Base-by-base conservation (phyloP, 129 eudicot species). In the Arctium lappa region DNA sequence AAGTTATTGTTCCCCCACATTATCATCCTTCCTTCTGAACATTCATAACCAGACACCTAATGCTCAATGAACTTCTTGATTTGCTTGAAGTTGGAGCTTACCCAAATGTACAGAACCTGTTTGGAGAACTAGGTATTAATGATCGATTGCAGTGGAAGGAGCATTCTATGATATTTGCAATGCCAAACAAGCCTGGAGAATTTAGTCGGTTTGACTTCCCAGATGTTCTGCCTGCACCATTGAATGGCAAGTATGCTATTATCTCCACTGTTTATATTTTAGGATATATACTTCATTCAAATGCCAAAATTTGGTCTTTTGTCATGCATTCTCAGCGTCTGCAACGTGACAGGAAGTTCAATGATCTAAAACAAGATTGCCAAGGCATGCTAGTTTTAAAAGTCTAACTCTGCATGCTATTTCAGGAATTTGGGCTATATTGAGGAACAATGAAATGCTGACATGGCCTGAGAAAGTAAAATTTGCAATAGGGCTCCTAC, bases 71-170 rank as follows among this genome's bases (percentile, higher is more conserved):
- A 40, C 18, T 78, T 53, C 13, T 83, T 77, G 48, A 31, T 84
- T 84, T 87, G 69, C 60, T 76, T 82, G 80, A 79, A 96, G 99
- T 93, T 88, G 99, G 99, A 87, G 97, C 98, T 36, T 96, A 96
- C 93, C 98, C 98, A 81, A 91, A 96, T 88, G 33, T 96, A 16
- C 99, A 93, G 90, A 96, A 93, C 89, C 89, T 96, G 74, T 96
- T 96, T 89, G 92, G 97, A 78, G 99, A 96, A 81, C 88, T 96
- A 62, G 97, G 94, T 34, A 93, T 96, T 27, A 86, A 95, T 83
- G 92, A 96, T 84, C 90, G 99, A 73, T 79, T 96, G 88, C 99
- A 96, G 82, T 96, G 99, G 99, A 96, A 96, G 88, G 99, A 93
- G 79, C 99, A 96, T 84, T 91, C 98, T 8, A 96, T 96, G 99